Percentiles rank a stretch among this genome's conserved stretches.
Conservation (phyloP, 78 protist genomes). For the Protostelium mycophagum region DNA sequence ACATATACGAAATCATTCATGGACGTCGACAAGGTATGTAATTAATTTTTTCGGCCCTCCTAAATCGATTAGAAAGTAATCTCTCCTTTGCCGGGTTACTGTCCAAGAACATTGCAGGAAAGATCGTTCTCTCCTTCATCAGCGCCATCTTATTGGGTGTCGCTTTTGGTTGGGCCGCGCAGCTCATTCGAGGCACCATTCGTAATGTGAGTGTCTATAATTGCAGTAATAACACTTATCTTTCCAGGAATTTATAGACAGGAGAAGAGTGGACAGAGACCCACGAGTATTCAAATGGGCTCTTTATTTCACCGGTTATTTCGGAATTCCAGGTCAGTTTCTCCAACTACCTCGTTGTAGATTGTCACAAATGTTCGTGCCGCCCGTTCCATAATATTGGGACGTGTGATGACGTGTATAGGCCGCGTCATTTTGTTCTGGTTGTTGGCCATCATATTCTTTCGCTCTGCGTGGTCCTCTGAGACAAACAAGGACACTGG, state of each 20-base stretch:
- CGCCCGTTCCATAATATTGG: too few relatives aligned
- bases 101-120: background rate
- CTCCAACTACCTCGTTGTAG: too few relatives aligned
- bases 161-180: background rate
- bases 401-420: too few relatives aligned
- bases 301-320: background rate
- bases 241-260: background rate
- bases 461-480: background rate
- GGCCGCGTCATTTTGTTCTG: background rate
- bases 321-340: background rate
- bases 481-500: background rate
- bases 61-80: background rate
- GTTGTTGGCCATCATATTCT: background rate
- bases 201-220: background rate
- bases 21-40: background rate
- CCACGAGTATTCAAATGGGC: background rate
- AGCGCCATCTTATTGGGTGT: background rate
- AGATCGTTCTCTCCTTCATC: background rate
- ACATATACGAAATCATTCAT: background rate
- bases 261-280: background rate
- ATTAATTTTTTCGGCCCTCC: background rate
- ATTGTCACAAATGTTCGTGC: too few relatives aligned
- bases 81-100: background rate
- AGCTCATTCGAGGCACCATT: background rate
- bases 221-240: background rate